Evolutionary conservation across 2,329 filamentous ascomycete genomes (phyloP).

Genomic region (Aureobasidium lini): DNA sequence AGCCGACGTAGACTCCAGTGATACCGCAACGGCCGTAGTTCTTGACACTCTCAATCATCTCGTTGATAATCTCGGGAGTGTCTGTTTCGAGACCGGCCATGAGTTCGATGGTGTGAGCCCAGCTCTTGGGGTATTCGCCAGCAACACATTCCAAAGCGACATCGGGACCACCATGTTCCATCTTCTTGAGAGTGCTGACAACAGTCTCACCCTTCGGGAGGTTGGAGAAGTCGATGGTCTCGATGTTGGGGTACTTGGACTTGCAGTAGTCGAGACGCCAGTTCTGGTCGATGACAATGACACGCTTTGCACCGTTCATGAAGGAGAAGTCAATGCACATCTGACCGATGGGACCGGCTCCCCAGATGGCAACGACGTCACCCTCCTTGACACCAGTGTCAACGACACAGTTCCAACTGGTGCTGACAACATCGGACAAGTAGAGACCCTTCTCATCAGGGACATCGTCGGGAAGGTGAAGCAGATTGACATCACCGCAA

Average conservation of each 20-base stretch:
- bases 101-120: slow-evolving; percentile 54
- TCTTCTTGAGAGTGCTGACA: slow-evolving; percentile 63
- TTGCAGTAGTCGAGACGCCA: slow-evolving; percentile 63
- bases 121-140: slow-evolving; percentile 56
- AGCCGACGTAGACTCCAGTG: slow-evolving; percentile 62
- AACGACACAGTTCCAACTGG: slow-evolving; percentile 73
- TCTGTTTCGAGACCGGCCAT: slow-evolving; percentile 69
- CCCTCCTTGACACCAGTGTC: slow-evolving; percentile 73
- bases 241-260: slow-evolving; percentile 56
- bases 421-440: slow-evolving; percentile 72
- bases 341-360: slow-evolving; percentile 78
- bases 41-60: slow-evolving; percentile 67
- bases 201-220: slow-evolving; percentile 53
- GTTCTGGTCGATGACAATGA: slow-evolving; percentile 74
- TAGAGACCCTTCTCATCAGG: slow-evolving; percentile 80
- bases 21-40: slow-evolving; percentile 69
- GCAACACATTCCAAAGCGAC: slow-evolving; percentile 62
- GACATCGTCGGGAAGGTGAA: slow-evolving; percentile 69
- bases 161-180: slow-evolving; percentile 67
- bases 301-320: slow-evolving; percentile 62
- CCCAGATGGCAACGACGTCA: slow-evolving; percentile 77
- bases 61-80: slow-evolving; percentile 71
- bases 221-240: slow-evolving; percentile 62
- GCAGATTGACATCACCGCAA: slow-evolving; percentile 69
- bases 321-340: slow-evolving; percentile 64